Evolutionary conservation across 441 rosid species (phyloP).

Genomic region (Adansonia rubrostipa): DNA sequence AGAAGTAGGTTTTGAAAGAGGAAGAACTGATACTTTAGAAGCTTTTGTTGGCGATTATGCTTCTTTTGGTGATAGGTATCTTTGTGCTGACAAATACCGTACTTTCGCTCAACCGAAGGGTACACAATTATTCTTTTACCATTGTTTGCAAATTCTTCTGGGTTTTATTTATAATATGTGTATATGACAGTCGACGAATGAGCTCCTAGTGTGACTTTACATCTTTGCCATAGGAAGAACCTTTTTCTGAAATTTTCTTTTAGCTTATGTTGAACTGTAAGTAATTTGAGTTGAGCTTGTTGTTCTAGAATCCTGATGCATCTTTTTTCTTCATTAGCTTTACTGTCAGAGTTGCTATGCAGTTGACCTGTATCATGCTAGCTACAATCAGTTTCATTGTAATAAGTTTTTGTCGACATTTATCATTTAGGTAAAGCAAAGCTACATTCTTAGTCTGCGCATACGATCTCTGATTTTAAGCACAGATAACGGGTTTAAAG

Average conservation of each 20-base stretch:
- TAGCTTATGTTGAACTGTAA: background rate
- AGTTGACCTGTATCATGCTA: background rate
- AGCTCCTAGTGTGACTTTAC: background rate
- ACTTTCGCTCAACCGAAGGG: background rate
- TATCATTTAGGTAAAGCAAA: constrained; percentile 16
- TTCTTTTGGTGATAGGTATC: constrained; percentile 2
- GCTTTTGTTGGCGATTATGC: constrained; percentile 10
- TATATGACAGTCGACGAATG: background rate
- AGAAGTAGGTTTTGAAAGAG: background rate
- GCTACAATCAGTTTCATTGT: background rate
- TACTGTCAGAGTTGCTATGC: background rate
- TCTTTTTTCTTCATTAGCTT: background rate
- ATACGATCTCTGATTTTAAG: background rate
- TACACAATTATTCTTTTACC: background rate
- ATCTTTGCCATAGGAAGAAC: background rate
- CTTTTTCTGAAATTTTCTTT: background rate
- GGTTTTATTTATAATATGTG: background rate
- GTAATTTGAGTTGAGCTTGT: background rate
- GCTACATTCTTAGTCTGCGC: constrained; percentile 6
- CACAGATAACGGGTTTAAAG: constrained; percentile 5
- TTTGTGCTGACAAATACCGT: background rate
- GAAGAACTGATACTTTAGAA: constrained; percentile 3
- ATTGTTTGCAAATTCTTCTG: background rate
- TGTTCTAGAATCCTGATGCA: background rate
- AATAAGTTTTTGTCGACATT: constrained; percentile 5